Evolutionary conservation across 208 protist genomes (phyloP), one percentile per base, ranked within the genome.

Genomic region (Plasmodiophora brassicae): DNA sequence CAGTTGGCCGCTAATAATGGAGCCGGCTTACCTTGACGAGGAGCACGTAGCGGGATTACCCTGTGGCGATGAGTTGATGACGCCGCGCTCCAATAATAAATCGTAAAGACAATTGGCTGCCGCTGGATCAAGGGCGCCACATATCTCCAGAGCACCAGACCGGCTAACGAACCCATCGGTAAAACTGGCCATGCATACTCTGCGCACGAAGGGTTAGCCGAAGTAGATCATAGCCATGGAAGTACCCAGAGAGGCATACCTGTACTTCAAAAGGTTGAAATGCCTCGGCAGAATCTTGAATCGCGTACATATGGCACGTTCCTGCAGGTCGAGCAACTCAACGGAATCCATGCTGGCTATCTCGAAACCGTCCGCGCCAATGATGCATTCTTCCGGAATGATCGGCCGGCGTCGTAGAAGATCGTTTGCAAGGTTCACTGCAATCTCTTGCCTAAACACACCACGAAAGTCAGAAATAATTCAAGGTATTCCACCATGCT

Each of bases 61-160:
- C n/a, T n/a, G n/a, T n/a, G n/a, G n/a, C n/a, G n/a, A n/a, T 78
- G 65, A 78, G 41, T 78, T 78, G 65, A 78, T 78, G n/a, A 78
- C 5, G 65, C 65, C 65, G 20, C 65, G 65, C 14, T 78, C n/a
- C 14, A 78, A 38, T 14, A 78, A 78, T 38, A 78, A 32, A 78
- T 78, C n/a, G 41, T 78, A 78, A 5, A 78, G 5, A 8, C 10
- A 5, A 5, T n/a, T 32, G 65, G n/a, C 5, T 14, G 65, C n/a
- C 20, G 5, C n/a, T 5, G 65, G 65, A 38, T 78, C 65, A 36
- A 78, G n/a, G n/a, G 65, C 32, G 10, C 41, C 65, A 32, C 65
- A 78, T 44, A 38, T 38, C 5, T 5, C 14, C 32, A 78, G 32
- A 8, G n/a, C 65, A 38, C n/a, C 65, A 36, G 32, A 14, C 5